A percentile compares a stretch with the other conserved stretches of the same genome.
Evolutionary conservation across 108 stramenopile species (phyloP).

Genomic region (Cylindrotheca closterium): DNA sequence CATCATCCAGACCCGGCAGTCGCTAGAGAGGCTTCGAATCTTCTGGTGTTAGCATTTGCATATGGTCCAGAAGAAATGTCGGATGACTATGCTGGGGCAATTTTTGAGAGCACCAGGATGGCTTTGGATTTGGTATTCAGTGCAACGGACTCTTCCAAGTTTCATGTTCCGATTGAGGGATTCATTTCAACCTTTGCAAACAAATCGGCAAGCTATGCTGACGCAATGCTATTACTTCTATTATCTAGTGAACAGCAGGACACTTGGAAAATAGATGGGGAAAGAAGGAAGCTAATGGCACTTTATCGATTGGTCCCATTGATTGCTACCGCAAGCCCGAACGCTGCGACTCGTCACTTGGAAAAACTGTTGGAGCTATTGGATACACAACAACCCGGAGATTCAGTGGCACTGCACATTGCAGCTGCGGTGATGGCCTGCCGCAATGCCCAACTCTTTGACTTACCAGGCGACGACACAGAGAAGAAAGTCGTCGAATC

Average conservation of each 20-base stretch:
- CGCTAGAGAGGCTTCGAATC: constrained; percentile 26
- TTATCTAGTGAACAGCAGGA: not conserved
- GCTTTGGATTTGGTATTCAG: constrained; percentile 6
- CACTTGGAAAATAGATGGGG: not conserved
- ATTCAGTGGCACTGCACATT: constrained; percentile 11
- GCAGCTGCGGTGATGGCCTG: constrained; percentile 29
- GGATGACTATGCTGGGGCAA: constrained; percentile 18
- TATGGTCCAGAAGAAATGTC: constrained; percentile 29
- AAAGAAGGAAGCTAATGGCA: not conserved
- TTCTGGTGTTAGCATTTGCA: constrained; percentile 29
- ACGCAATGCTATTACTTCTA: not conserved
- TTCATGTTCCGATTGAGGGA: constrained; percentile 14
- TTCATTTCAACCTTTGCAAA: constrained; percentile 16
- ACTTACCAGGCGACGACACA: constrained; percentile 1
- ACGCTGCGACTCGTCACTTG: constrained; percentile 12
- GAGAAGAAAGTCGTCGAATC: not conserved
- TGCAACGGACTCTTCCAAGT: not conserved
- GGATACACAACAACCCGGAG: not conserved
- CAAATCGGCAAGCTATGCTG: constrained; percentile 1
- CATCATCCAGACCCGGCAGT: constrained; percentile 32
- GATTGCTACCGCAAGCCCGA: constrained; percentile 32
- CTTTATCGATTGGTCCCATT: constrained; percentile 16
- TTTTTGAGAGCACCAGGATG: constrained; percentile 21
- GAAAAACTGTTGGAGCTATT: constrained; percentile 1
- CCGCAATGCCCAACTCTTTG: constrained; percentile 30